These are phyloP conservation scores for Pichia ethanolica DNA, from an alignment of 805 yeast species.

Conservation along the genomic window DNA sequence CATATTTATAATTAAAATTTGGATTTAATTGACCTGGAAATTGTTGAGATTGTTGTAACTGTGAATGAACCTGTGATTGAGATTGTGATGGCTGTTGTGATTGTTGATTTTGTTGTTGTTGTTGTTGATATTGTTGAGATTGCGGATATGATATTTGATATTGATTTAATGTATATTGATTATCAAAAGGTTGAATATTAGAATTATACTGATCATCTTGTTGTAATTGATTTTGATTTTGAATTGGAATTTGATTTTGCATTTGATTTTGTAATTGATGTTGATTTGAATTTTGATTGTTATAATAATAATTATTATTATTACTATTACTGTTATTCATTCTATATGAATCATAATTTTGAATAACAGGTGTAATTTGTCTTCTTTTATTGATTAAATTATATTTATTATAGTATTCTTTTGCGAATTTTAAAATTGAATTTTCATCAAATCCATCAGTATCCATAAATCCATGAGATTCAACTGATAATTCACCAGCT, in stretches of 20 bases:
- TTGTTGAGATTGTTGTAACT: slow-evolving; percentile 9
- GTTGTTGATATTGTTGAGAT: slow-evolving; percentile 8
- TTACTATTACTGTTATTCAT: no score
- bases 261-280: slow-evolving; percentile 13
- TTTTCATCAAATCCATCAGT: slow-evolving; percentile 18
- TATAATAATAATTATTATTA: not conserved
- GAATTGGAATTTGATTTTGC: slow-evolving; percentile 9
- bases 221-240: not conserved
- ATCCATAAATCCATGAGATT: slow-evolving; percentile 18
- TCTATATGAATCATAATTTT: not conserved
- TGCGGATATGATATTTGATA: slow-evolving; percentile 5
- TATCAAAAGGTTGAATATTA: not conserved
- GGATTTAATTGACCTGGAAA: not conserved
- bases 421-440: slow-evolving; percentile 11
- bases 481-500: slow-evolving; percentile 7
- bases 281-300: not conserved
- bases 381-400: slow-evolving; percentile 4
- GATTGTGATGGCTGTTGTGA: not conserved
- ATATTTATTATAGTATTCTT: slow-evolving; percentile 13
- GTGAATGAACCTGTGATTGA: not conserved
- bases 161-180: not conserved
- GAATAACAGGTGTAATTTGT: slow-evolving; percentile 3
- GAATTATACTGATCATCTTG: not conserved
- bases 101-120: slow-evolving; percentile 8
- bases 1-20: not conserved